Evolutionary conservation across 1,284 basidiomycete species (phyloP).

Genomic region (Papiliotrema terrestris): DNA sequence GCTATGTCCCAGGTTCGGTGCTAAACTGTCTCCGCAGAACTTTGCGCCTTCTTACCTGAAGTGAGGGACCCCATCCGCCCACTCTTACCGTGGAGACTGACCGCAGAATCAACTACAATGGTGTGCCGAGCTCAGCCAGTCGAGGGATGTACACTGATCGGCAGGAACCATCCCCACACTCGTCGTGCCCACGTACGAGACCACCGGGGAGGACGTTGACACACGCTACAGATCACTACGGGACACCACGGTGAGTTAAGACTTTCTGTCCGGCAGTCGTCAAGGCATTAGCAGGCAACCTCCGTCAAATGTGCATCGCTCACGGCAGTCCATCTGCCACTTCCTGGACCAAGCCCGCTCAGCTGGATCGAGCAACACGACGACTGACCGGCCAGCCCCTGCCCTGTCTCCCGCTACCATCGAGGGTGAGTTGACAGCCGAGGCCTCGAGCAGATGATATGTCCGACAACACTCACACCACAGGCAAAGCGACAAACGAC

Average conservation of each 20-base stretch:
- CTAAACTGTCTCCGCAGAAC: constrained; percentile 29
- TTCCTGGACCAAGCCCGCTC: constrained; percentile 79
- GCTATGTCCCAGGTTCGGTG: neutral
- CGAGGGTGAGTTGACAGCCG: constrained; percentile 53
- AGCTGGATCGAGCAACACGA: constrained; percentile 61
- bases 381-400: constrained; percentile 62
- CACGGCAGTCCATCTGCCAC: constrained; percentile 63
- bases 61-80: constrained; percentile 21
- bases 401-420: constrained; percentile 75
- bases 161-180: constrained; percentile 77
- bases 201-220: constrained; percentile 65
- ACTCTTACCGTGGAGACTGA: neutral
- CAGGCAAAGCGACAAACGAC: constrained; percentile 54
- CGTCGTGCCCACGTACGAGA: constrained; percentile 73
- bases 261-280: constrained; percentile 2
- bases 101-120: constrained; percentile 71
- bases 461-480: too few species aligned
- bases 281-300: too few species aligned
- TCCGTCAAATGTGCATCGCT: too few species aligned
- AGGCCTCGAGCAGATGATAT: neutral
- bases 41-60: constrained; percentile 49
- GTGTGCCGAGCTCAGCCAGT: constrained; percentile 40
- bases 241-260: constrained; percentile 62
- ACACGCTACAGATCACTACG: constrained; percentile 75
- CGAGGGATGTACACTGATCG: neutral